Percentiles rank a stretch among this genome's conserved stretches.
Evolutionary conservation across 1,284 basidiomycete species (phyloP).

Genomic region (Ustilago hordei): DNA sequence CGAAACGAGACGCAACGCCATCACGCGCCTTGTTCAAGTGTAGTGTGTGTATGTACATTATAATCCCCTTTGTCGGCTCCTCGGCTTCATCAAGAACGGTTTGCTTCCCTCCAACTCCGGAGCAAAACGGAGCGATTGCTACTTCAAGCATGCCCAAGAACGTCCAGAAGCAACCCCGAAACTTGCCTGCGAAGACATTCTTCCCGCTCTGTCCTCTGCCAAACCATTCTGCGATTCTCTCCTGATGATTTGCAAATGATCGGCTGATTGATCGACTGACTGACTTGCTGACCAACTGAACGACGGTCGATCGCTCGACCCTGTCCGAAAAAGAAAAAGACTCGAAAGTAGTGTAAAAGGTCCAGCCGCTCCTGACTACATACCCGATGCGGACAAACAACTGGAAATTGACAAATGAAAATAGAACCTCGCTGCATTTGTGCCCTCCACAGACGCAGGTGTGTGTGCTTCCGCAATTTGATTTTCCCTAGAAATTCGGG

Average conservation of each 20-base stretch:
- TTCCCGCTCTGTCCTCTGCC: not conserved
- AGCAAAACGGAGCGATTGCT: not conserved
- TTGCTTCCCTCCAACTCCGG: too few species aligned
- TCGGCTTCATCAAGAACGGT: too few species aligned
- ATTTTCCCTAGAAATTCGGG: not conserved
- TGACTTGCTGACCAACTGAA: not conserved
- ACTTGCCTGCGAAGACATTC: not conserved
- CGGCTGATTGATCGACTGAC: not conserved
- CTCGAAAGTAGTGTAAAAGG: not conserved
- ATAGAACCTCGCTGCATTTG: not conserved
- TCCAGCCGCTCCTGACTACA: not conserved
- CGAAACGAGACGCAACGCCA: not conserved
- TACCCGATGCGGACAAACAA: slow-evolving; percentile 16
- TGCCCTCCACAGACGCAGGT: not conserved
- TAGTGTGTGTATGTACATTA: too few species aligned
- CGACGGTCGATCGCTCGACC: slow-evolving; percentile 3
- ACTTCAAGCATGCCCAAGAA: not conserved
- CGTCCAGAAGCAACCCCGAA: not conserved
- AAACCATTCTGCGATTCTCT: not conserved
- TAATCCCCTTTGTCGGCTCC: too few species aligned
- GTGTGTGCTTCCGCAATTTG: slow-evolving; percentile 7
- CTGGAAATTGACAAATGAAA: not conserved
- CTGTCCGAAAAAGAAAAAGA: not conserved
- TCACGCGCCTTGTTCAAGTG: not conserved
- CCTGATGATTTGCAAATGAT: not conserved